Evolutionary conservation across 176 grass and related monocot genomes (phyloP).

Genomic region (Lolium rigidum): DNA sequence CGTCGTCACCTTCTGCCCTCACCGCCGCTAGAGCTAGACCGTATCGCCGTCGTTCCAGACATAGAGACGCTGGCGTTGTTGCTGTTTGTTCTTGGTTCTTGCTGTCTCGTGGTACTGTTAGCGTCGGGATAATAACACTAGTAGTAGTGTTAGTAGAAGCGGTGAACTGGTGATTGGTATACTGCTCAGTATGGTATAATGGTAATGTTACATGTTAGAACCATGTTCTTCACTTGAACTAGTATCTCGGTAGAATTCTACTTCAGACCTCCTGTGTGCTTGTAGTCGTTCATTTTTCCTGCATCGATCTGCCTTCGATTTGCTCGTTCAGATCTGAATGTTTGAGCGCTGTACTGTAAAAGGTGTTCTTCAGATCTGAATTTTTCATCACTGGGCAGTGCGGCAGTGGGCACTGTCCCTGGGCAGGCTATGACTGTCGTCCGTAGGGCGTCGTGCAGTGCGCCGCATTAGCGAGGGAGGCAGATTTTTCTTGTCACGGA

Average conservation of each 20-base stretch:
- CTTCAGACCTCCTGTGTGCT: neutral
- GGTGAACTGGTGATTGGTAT: constrained; percentile 12
- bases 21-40: constrained; percentile 62
- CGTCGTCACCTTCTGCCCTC: constrained; percentile 92
- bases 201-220: neutral
- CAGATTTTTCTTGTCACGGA: neutral
- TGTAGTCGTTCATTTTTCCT: neutral
- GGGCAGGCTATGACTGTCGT: neutral
- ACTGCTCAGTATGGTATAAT: constrained; percentile 6
- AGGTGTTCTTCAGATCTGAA: constrained; percentile 22
- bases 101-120: neutral
- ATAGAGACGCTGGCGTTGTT: neutral
- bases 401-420: too few relatives aligned
- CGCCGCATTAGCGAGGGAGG: neutral
- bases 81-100: constrained; percentile 2
- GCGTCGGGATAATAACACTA: neutral
- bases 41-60: neutral
- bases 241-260: neutral
- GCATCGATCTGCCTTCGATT: neutral
- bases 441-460: constrained; percentile 34
- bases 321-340: neutral
- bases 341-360: neutral
- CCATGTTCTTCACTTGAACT: neutral
- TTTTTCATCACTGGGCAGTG: neutral
- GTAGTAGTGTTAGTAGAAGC: neutral